Evolutionary conservation across 345 rosid species (phyloP).

Genomic region (Brassica nigra): DNA sequence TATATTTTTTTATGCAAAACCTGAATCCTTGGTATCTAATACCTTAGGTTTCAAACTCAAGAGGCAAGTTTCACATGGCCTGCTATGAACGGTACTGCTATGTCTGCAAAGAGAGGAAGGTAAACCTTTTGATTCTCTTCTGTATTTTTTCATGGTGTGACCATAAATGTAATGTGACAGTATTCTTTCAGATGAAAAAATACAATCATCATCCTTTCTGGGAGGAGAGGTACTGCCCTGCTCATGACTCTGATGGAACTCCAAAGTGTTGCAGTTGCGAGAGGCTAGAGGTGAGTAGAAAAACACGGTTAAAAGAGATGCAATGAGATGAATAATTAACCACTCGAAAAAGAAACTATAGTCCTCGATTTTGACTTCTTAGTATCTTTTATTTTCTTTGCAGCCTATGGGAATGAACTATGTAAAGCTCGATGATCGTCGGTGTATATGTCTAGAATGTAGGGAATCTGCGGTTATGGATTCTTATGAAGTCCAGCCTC

Average conservation of each 20-base stretch:
- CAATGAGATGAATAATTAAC: background rate
- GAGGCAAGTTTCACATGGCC: slow-evolving; percentile 36
- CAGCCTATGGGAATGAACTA: slow-evolving; percentile 56
- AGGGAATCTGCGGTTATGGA: slow-evolving; percentile 89
- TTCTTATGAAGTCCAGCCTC: slow-evolving; percentile 70
- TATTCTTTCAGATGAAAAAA: slow-evolving; percentile 53
- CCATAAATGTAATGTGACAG: slow-evolving; percentile 29
- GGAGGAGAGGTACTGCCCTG: slow-evolving; percentile 68
- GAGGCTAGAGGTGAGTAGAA: slow-evolving; percentile 24
- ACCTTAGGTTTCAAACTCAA: slow-evolving; percentile 36
- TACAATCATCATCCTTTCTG: slow-evolving; percentile 52
- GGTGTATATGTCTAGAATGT: slow-evolving; percentile 77
- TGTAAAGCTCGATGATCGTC: slow-evolving; percentile 63
- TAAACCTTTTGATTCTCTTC: background rate
- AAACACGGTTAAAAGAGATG: background rate
- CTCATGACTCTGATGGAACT: slow-evolving; percentile 74
- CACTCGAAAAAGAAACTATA: background rate
- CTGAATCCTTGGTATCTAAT: background rate
- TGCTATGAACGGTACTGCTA: slow-evolving; percentile 30
- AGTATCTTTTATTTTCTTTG: background rate
- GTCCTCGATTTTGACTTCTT: background rate
- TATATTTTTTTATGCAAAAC: background rate
- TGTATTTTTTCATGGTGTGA: background rate
- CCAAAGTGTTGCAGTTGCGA: slow-evolving; percentile 56
- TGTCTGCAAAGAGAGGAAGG: slow-evolving; percentile 31